A percentile compares a stretch with the other conserved stretches of the same genome.
Conservation (phyloP, 805 yeast species). For the Blastobotrys peoriensis region DNA sequence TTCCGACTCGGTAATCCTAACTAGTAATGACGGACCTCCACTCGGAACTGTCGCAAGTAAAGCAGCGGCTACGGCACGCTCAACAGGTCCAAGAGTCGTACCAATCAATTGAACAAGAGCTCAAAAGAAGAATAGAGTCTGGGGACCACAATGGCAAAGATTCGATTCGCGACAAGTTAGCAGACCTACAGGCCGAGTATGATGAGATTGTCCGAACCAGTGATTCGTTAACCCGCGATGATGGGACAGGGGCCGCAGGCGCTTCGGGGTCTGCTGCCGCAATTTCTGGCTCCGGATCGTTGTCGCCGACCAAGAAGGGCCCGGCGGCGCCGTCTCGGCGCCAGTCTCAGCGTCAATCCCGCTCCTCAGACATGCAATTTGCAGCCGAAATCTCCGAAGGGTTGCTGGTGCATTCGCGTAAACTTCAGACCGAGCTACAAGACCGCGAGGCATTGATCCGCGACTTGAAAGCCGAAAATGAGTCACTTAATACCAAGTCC, state of each 20-base stretch:
- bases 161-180: slow-evolving; percentile 3
- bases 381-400: slow-evolving; percentile 30
- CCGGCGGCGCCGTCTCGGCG: slow-evolving; percentile 1
- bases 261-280: neutral
- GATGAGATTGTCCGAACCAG: slow-evolving; percentile 7
- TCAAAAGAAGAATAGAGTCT: slow-evolving; percentile 1
- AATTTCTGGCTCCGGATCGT: slow-evolving; percentile 1
- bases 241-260: neutral
- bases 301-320: slow-evolving; percentile 11
- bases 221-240: neutral
- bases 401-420: slow-evolving; percentile 30
- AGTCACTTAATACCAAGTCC: slow-evolving; percentile 17
- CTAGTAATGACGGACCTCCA: slow-evolving; percentile 4
- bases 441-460: slow-evolving; percentile 17
- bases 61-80: slow-evolving; percentile 6
- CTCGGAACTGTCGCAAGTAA: slow-evolving; percentile 2
- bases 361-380: slow-evolving; percentile 25
- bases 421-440: slow-evolving; percentile 21
- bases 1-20: no score
- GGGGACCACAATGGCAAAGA: neutral
- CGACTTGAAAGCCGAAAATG: slow-evolving; percentile 15
- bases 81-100: slow-evolving; percentile 6
- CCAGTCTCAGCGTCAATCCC: slow-evolving; percentile 3
- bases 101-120: slow-evolving; percentile 7
- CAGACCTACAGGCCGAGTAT: slow-evolving; percentile 8